A percentile compares a stretch with the other conserved stretches of the same genome.
Evolutionary conservation across 495 filamentous ascomycete species (phyloP).

Genomic region (Trichocladium antarcticum): DNA sequence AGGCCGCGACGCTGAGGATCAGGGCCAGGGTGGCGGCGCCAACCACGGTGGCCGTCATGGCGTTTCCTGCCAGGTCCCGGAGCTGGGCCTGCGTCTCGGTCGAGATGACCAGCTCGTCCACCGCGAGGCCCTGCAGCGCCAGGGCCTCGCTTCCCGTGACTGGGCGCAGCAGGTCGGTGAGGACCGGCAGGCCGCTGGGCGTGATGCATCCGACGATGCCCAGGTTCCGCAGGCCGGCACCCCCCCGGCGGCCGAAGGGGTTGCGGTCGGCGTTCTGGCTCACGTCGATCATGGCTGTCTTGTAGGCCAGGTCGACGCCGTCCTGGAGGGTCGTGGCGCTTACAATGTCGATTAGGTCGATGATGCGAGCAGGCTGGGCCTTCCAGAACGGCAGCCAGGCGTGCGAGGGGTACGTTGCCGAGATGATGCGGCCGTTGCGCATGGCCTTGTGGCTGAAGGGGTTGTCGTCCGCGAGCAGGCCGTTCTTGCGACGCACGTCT

Average conservation of each 20-base stretch:
- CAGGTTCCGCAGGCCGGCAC: conserved; percentile 14
- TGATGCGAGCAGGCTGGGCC: conserved; percentile 42
- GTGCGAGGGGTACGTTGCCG: conserved; percentile 1
- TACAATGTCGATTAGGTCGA: conserved; percentile 58
- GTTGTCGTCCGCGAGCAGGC: conserved; percentile 8
- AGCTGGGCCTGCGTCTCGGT: conserved; percentile 53
- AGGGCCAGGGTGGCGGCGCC: conserved; percentile 47
- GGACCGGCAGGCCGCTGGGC: conserved; percentile 51
- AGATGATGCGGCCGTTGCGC: conserved; percentile 10
- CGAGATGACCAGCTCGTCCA: conserved; percentile 50
- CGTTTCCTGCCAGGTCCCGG: conserved; percentile 70
- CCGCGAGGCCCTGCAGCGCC: conserved; percentile 59
- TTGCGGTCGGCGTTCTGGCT: conserved; percentile 67
- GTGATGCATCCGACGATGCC: conserved; percentile 64
- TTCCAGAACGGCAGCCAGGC: conserved; percentile 10
- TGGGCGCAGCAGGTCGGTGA: conserved; percentile 51
- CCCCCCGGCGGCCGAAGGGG: not conserved
- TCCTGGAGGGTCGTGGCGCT: conserved; percentile 36
- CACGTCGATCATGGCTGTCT: conserved; percentile 52
- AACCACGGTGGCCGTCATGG: conserved; percentile 70
- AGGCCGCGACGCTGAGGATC: conserved; percentile 20
- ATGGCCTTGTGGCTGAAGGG: conserved; percentile 18
- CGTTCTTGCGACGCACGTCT: not conserved
- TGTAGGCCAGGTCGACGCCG: conserved; percentile 51
- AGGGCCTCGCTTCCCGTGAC: conserved; percentile 58